Conservation (phyloP, 257 asterid species). For the Perilla frutescens region DNA sequence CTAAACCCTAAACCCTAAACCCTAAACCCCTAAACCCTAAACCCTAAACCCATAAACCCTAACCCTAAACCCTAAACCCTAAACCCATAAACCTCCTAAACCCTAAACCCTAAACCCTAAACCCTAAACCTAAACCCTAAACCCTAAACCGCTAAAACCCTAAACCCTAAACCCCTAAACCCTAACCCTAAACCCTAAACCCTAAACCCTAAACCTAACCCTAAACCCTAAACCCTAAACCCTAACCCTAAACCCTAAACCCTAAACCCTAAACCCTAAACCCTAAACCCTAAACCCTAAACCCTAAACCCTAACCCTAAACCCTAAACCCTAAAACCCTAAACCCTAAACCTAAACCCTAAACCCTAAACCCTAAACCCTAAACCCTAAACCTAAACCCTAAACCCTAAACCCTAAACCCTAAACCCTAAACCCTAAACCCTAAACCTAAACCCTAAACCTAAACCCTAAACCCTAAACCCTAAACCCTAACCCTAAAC, state of each 20-base stretch:
- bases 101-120: constrained; percentile 14
- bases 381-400: constrained; percentile 35
- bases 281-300: constrained; percentile 35
- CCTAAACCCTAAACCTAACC: background rate
- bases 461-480: constrained; percentile 25
- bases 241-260: background rate
- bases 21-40: too few species aligned
- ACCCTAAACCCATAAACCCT: background rate
- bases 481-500: constrained; percentile 46
- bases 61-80: constrained; percentile 11
- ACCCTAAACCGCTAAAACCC: constrained; percentile 10
- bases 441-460: constrained; percentile 27
- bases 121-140: constrained; percentile 14
- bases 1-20: too few species aligned
- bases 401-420: constrained; percentile 40
- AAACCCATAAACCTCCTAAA: background rate
- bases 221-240: background rate
- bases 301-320: constrained; percentile 32
- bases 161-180: background rate
- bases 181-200: background rate
- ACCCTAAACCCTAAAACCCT: constrained; percentile 24
- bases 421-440: constrained; percentile 41
- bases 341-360: constrained; percentile 27
- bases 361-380: constrained; percentile 38
- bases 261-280: background rate